Evolutionary conservation across 306 rosid species (phyloP), one percentile per base, ranked within the genome.

Genomic region (Fragaria iinumae): DNA sequence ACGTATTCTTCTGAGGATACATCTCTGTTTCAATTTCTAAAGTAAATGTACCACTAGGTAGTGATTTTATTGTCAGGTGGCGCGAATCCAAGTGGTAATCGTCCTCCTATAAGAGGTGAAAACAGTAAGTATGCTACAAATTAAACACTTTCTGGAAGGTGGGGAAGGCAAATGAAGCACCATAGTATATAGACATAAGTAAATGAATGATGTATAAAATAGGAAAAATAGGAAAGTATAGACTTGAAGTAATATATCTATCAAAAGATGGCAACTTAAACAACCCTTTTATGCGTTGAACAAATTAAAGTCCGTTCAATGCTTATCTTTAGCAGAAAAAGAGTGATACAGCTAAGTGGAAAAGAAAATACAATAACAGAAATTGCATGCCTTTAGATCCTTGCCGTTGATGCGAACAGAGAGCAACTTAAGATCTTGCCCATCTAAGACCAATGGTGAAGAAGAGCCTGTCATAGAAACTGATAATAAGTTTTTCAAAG

Each of bases 1-100:
- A 95, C 73, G 99, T 95, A 83, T 95, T 95, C 73, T 88, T 89
- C 84, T 89, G 93, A 39, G 99, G 99, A 45, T 36, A 73, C 71
- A 82, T 89, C 90, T 95, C 93, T 1, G 87, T 95, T 67, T 81
- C 86, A 66, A 95, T 91, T 82, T 95, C 97, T 82, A 95, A 86
- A 80, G 84, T 86, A 80, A 89, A 95, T 74, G 84, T 64, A 73
- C 93, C 86, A 74, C 85, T 69, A 44, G 99, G 99, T 62, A 89
- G 93, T 48, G 97, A 91, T 43, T 0, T 77, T 73, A 95, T 84
- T 50, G 83, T 92, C 80, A 95, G 86, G 85, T 88, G 93, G 73
- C 97, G 90, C 11, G 88, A 81, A 78, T 87, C 93, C 90, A 95
- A 41, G 59, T 18, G 57, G 77, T 89, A 92, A 72, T 88, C 97